Evolutionary conservation across 139 green algal species (phyloP).

Genomic region (Picochlorum sp.): DNA sequence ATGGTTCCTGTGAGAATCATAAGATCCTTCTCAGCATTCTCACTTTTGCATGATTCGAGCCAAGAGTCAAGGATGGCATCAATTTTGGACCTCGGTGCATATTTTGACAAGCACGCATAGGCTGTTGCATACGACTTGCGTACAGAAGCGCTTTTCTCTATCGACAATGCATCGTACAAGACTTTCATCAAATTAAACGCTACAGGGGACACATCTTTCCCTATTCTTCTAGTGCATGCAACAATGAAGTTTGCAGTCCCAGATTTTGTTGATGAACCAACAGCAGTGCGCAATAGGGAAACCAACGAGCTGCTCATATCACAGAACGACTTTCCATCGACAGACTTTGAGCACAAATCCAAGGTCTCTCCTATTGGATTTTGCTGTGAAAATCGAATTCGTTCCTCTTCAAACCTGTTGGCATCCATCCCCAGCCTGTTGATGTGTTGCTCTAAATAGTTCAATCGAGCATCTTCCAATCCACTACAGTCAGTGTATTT

Average conservation of each 20-base stretch:
- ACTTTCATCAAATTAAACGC: conserved; percentile 20
- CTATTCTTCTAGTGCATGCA: conserved; percentile 30
- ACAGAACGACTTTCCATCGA: conserved; percentile 27
- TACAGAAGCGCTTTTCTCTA: conserved; percentile 55
- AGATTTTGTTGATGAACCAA: conserved; percentile 63
- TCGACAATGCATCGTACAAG: conserved; percentile 20
- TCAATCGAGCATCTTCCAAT: conserved; percentile 58
- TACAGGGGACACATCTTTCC: conserved; percentile 14
- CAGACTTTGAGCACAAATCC: conserved; percentile 44
- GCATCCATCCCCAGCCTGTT: conserved; percentile 51
- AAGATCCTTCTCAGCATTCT: conserved; percentile 5
- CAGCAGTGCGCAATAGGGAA: conserved; percentile 38
- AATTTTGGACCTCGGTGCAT: conserved; percentile 40
- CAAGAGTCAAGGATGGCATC: conserved; percentile 51
- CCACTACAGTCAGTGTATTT: conserved; percentile 11
- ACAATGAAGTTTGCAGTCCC: conserved; percentile 67
- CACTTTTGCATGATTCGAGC: conserved; percentile 32
- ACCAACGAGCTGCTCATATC: conserved; percentile 38
- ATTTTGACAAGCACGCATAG: conserved; percentile 41
- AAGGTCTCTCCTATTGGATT: conserved; percentile 58
- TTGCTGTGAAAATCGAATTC: conserved; percentile 36
- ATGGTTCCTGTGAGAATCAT: conserved; percentile 50
- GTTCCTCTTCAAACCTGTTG: conserved; percentile 50
- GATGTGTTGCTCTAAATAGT: conserved; percentile 67
- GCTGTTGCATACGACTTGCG: conserved; percentile 58